Base-by-base conservation (phyloP, 2,329 filamentous ascomycete genomes). In the Periconia sp. region DNA sequence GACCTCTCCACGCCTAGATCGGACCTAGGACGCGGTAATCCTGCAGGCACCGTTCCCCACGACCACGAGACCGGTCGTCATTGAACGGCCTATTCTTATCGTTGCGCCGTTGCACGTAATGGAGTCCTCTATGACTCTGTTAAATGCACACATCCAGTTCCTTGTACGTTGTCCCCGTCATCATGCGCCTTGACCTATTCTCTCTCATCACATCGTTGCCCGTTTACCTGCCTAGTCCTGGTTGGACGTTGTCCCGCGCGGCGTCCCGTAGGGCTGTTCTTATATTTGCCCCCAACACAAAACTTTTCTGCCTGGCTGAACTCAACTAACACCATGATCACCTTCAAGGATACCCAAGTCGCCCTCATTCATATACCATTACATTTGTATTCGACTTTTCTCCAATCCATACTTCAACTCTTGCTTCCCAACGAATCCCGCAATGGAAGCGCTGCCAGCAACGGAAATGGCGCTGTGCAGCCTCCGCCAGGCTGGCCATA, bases 291-390 rank as follows among this genome's bases (percentile, higher is more conserved):
- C 59, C 53, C 53, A 55, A 50, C 60, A 49, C 52, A 47, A 48
- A 50, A 37, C 40, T 45, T 53, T 52, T 56, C 47, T 51, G 50
- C 49, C 50, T 51, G 46, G 38, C 43, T 23, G 43, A 47, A 44
- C 26, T 29, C 52, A 46, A 50, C 65, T 70, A 54, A 69, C 64
- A 59, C 43, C 56, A 68, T 74, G 66, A 55, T 65, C 46, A 49
- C 55, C 42, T 59, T 56, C 25, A 74, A 97, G 94, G 87, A 95
- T 62, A 90, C 90, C 56, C 86, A 85, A 51, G 84, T 96, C 59
- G 90, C 86, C 61, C 79, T 99, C 48, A 90, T 97, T 62, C 92
- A 96, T 69, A 92, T 97, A 45, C 92, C 92, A 1, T 75, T 95
- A 48, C 77, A 85, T 40, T 79, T 94, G 34, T 85, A 96, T 70